A percentile compares a stretch with the other conserved stretches of the same genome.
Conservation (phyloP, 2,329 filamentous ascomycete species). For the Chaetomium sp. region DNA sequence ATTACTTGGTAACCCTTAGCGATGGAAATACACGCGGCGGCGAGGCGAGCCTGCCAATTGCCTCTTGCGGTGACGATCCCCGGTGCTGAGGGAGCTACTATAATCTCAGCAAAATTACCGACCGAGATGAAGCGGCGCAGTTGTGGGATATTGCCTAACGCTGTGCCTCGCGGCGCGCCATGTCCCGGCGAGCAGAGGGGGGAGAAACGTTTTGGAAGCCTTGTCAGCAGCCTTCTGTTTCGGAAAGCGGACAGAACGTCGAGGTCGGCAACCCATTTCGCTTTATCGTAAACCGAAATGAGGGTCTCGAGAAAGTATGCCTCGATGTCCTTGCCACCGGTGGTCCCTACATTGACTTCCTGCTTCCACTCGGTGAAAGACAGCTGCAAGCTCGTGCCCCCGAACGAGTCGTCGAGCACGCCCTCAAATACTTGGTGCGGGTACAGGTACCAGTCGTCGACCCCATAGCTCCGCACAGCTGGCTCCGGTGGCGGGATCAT, state of each 20-base stretch:
- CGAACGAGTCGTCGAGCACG: not conserved
- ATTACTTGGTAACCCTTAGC: not conserved
- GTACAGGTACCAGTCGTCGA: not conserved
- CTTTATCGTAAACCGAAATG: constrained; percentile 4
- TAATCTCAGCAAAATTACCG: not conserved
- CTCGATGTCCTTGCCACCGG: constrained; percentile 2
- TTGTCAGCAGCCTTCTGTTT: not conserved
- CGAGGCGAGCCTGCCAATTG: not conserved
- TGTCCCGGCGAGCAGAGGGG: not conserved
- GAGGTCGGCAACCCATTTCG: constrained; percentile 4
- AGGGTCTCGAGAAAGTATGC: constrained; percentile 3
- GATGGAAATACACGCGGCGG: not conserved
- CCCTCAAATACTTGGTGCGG: constrained; percentile 4
- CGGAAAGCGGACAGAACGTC: not conserved
- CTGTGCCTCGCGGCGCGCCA: not conserved
- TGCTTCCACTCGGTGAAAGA: constrained; percentile 6
- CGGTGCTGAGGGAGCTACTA: not conserved
- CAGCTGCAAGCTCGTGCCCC: constrained; percentile 6
- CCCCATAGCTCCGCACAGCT: not conserved
- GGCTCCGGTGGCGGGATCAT: not conserved
- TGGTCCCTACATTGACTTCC: not conserved
- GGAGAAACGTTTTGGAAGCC: not conserved
- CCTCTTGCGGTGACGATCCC: not conserved
- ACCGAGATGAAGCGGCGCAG: not conserved
- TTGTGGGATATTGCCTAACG: not conserved